These are phyloP conservation scores for Aureobasidium sp. DNA, from an alignment of 2,329 filamentous ascomycete genomes.

Conservation along the genomic window DNA sequence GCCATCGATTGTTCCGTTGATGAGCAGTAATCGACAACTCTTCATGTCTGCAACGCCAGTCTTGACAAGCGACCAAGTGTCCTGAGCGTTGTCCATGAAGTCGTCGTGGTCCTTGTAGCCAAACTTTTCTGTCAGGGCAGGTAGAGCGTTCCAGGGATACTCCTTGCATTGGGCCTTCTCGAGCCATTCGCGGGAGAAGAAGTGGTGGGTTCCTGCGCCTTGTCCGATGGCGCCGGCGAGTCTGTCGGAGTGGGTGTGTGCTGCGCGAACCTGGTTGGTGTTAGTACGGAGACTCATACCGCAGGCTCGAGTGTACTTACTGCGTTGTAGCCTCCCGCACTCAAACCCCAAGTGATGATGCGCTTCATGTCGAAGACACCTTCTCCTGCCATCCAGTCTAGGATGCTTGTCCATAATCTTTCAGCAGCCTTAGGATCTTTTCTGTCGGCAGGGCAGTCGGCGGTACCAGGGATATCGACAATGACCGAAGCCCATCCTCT, in stretches of 20 bases:
- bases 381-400: conserved; percentile 52
- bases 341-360: conserved; percentile 59
- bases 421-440: conserved; percentile 54
- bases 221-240: conserved; percentile 55
- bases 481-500: conserved; percentile 57
- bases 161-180: conserved; percentile 58
- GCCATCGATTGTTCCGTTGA: conserved; percentile 57
- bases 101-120: conserved; percentile 23
- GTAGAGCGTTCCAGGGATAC: conserved; percentile 37
- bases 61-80: conserved; percentile 57
- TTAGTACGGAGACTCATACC: not conserved
- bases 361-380: conserved; percentile 50
- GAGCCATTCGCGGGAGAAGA: conserved; percentile 55
- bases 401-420: conserved; percentile 54
- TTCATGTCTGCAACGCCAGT: conserved; percentile 48
- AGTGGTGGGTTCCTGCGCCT: conserved; percentile 57
- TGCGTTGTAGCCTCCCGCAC: conserved; percentile 62
- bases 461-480: conserved; percentile 58
- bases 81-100: conserved; percentile 33
- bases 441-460: conserved; percentile 59
- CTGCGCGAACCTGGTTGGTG: conserved; percentile 40
- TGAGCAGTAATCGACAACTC: conserved; percentile 51
- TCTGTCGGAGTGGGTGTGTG: conserved; percentile 55
- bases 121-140: conserved; percentile 53
- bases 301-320: conserved; percentile 26